Conservation (phyloP, 768 basidiomycete species). For the Pleurotus tuoliensis region DNA sequence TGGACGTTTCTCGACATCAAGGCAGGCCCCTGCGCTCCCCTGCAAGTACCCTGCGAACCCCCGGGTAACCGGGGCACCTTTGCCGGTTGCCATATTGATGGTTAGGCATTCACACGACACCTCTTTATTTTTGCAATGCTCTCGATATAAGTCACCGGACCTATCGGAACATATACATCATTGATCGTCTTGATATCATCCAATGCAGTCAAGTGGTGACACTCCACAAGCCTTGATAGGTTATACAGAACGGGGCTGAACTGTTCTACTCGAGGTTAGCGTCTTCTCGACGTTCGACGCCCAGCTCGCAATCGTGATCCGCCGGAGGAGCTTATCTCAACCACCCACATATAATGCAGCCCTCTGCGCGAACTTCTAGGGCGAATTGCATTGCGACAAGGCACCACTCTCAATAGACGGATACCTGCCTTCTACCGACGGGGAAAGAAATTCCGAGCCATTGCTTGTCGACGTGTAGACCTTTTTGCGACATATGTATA, state of each 20-base stretch:
- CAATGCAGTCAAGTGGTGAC: too few species aligned
- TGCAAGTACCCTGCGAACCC: too few species aligned
- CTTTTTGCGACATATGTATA: slow-evolving; percentile 1
- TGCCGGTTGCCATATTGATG: too few species aligned
- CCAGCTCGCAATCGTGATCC: neutral
- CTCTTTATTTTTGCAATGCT: slow-evolving; percentile 2
- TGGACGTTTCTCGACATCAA: too few species aligned
- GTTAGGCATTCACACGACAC: neutral
- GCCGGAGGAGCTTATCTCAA: slow-evolving; percentile 7
- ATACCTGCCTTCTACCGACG: neutral
- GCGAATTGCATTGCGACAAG: neutral
- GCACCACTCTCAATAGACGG: slow-evolving; percentile 4
- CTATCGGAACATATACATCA: slow-evolving; percentile 1
- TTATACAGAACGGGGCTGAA: too few species aligned
- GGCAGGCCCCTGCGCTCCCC: too few species aligned
- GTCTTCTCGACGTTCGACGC: neutral
- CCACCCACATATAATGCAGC: neutral
- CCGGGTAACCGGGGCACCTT: too few species aligned
- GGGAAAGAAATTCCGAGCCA: neutral
- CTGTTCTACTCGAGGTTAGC: neutral
- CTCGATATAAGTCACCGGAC: slow-evolving; percentile 1
- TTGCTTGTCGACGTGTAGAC: slow-evolving; percentile 1
- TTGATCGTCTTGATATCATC: neutral
- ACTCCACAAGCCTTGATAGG: neutral
- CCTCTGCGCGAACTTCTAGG: neutral